Base-by-base conservation (phyloP, 2,329 filamentous ascomycete genomes). In the Rhynchosporium secalis region DNA sequence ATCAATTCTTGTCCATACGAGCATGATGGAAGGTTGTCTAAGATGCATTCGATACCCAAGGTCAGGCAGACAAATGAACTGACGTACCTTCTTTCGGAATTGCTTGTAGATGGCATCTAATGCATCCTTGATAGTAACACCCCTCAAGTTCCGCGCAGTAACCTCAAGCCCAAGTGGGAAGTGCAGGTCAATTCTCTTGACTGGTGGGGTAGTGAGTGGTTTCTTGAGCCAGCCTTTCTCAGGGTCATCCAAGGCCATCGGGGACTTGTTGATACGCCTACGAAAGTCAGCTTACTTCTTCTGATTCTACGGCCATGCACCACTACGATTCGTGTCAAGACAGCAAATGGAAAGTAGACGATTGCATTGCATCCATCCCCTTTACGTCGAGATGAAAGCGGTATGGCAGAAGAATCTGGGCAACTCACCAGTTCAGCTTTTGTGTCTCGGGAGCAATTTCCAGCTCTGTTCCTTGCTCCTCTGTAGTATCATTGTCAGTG, bases 91-190 rank as follows among this genome's bases (percentile, higher is more conserved):
- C 86, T 97, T 97, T 85, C 96, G 96, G 83, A 91, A 96, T 71
- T 90, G 86, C 83, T 96, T 97, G 83, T 96, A 83, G 78, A 98
- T 97, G 72, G 92, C 94, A 76, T 97, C 93, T 76, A 96, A 76
- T 62, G 92, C 92, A 78, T 98, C 94, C 82, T 97, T 97, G 83
- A 98, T 94, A 62, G 94, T 98, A 70, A 98, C 92, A 61, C 94
- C 94, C 78, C 93, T 94, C 72, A 93, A 80, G 79, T 97, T 98
- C 73, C 94, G 86, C 74, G 92, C 94, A 38, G 89, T 91, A 69
- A 97, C 90, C 74, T 94, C 88, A 61, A 95, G 84, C 57, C 94
- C 94, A 58, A 96, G 81, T 15, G 91, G 91, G 83, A 96, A 96
- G 78, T 92, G 87, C 52, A 98, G 83, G 78, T 96, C 92, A 78